Evolutionary conservation across 805 yeast species (phyloP), one percentile per base, ranked within the genome.

Genomic region (Cephaloascus fragrans): DNA sequence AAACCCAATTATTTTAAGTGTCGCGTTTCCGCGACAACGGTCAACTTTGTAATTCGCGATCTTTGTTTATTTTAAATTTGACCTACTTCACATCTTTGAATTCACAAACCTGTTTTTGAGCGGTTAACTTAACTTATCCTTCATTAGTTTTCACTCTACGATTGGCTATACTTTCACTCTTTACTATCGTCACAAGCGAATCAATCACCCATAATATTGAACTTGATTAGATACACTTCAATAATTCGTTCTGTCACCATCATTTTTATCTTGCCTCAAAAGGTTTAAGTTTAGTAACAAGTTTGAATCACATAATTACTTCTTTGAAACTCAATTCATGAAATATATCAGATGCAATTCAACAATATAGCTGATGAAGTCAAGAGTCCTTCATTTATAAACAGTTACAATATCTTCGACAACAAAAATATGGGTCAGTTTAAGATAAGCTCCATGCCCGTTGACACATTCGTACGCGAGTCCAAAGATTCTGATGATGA

Each of bases 401-500:
- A 8, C 6, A 6, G 28, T 6, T 8, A 23, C 12, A 23, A 12
- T 8, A 23, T 12, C 6, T 23, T 12, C 12, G 12, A 23, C 28
- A 23, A 6, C 28, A 23, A 23, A 8, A 12, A 12, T 12, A 23
- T 8, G 12, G 12, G 12, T 23, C 6, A 23, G n/a, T n/a, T n/a
- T n/a, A n/a, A n/a, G n/a, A n/a, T n/a, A n/a, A n/a, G n/a, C n/a
- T n/a, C n/a, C n/a, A n/a, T n/a, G n/a, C n/a, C n/a, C n/a, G n/a
- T n/a, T 23, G 28, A 12, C 28, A 8, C 28, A 23, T 23, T 12
- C 12, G 28, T 23, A 23, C 28, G 28, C 28, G 33, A 31, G 8
- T 6, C 33, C 35, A 18, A 16, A 20, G 41, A 36, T 18, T 41
- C 41, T 18, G 69, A 69, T 20, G 72, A 67, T 35, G 80, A 75